A percentile compares a stretch with the other conserved stretches of the same genome.
Conservation (phyloP, 768 basidiomycete genomes). For the Boletus vinaceobasis region DNA sequence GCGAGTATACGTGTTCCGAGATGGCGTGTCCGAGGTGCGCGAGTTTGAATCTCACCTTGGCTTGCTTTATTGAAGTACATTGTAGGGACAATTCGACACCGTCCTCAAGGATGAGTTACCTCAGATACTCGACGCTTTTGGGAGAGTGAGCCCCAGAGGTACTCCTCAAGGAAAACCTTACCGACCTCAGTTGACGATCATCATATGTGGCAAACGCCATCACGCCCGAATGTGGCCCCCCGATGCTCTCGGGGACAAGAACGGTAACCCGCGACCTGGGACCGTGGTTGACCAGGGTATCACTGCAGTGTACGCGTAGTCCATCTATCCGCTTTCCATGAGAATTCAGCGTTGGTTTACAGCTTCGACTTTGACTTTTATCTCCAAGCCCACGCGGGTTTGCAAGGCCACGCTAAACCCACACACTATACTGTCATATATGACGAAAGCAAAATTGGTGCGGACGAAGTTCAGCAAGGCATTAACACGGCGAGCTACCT, state of each 20-base stretch:
- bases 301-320: slow-evolving; percentile 53
- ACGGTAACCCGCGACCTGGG: slow-evolving; percentile 76
- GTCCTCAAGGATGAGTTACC: slow-evolving; percentile 62
- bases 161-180: slow-evolving; percentile 45
- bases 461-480: slow-evolving; percentile 72
- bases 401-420: slow-evolving; percentile 67
- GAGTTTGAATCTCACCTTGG: neutral
- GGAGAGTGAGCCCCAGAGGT: slow-evolving; percentile 40
- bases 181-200: slow-evolving; percentile 61
- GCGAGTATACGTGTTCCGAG: slow-evolving; percentile 70
- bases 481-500: slow-evolving; percentile 68
- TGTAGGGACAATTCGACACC: slow-evolving; percentile 67
- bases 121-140: slow-evolving; percentile 58
- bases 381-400: slow-evolving; percentile 70
- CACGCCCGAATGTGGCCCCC: slow-evolving; percentile 59
- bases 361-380: slow-evolving; percentile 68
- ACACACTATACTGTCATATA: slow-evolving; percentile 81
- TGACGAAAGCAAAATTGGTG: slow-evolving; percentile 67
- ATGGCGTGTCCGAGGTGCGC: slow-evolving; percentile 77
- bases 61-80: neutral
- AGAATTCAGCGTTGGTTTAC: neutral
- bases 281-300: slow-evolving; percentile 80
- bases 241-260: slow-evolving; percentile 47
- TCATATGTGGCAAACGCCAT: slow-evolving; percentile 78
- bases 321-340: neutral